Conservation (phyloP, 208 protist species). For the Trypanosoma platydactyli region DNA sequence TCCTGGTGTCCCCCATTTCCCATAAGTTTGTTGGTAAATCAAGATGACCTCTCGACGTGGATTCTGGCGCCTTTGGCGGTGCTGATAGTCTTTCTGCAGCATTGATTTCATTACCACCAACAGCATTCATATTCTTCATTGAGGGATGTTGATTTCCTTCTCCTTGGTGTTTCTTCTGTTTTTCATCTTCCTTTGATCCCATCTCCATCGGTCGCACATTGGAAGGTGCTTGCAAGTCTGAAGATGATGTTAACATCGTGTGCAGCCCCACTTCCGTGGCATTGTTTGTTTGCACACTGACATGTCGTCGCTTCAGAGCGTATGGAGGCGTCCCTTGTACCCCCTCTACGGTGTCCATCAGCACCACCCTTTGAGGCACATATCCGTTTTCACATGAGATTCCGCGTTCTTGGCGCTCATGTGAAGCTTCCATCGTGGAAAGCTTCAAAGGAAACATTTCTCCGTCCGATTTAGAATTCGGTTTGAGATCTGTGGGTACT, state of each 20-base stretch:
- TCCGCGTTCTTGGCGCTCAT: too few species aligned
- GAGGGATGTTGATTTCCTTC: neutral
- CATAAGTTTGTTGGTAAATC: neutral
- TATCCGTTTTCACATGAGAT: too few species aligned
- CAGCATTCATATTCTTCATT: too few species aligned
- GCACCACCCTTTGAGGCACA: neutral
- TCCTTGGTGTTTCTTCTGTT: neutral
- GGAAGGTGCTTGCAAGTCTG: neutral
- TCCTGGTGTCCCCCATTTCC: neutral
- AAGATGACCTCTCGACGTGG: neutral
- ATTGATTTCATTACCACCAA: neutral
- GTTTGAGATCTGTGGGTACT: too few species aligned
- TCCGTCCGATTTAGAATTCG: too few species aligned
- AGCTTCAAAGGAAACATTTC: too few species aligned
- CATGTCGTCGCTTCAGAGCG: neutral
- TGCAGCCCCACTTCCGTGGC: neutral
- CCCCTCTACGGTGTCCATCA: neutral
- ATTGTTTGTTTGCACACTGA: conserved; percentile 5
- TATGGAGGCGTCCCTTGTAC: neutral
- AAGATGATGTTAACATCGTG: neutral
- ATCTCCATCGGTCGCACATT: neutral
- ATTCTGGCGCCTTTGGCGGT: neutral
- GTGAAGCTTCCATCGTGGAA: too few species aligned
- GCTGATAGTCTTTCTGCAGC: neutral
- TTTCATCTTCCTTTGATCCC: neutral